Percentiles rank a stretch among this genome's conserved stretches.
Conservation (phyloP, 345 rosid genomes). For the Melaleuca alternifolia region DNA sequence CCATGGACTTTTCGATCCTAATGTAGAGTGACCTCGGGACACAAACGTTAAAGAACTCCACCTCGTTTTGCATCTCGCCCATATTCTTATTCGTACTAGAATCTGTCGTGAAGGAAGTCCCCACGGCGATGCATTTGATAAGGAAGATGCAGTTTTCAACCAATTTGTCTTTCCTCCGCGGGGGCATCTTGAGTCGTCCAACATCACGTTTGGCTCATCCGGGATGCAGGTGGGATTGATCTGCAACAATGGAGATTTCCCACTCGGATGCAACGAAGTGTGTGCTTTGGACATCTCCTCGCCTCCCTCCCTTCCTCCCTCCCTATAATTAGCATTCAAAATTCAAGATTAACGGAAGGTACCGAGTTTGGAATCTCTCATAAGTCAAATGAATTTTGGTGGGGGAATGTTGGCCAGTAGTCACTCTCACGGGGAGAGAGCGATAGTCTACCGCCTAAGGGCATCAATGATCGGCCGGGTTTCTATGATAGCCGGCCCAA, state of each 20-base stretch:
- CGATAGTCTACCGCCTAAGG: neutral
- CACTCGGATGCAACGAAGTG: neutral
- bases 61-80: neutral
- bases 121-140: neutral
- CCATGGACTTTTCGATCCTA: neutral
- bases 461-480: no score
- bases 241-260: neutral
- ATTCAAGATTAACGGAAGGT: no score
- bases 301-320: no score
- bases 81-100: neutral
- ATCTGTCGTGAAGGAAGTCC: neutral
- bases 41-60: neutral
- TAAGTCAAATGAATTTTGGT: neutral
- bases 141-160: neutral
- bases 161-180: neutral
- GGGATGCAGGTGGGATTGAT: neutral
- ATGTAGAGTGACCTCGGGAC: neutral
- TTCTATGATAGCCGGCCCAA: no score
- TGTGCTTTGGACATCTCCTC: neutral
- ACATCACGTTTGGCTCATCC: neutral
- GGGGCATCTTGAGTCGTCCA: neutral
- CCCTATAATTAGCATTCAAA: neutral
- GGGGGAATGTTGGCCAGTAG: neutral
- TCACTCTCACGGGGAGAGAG: neutral
- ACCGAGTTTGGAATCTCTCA: neutral